A percentile compares a stretch with the other conserved stretches of the same genome.
phyloP scores from a whole-genome alignment of 2,329 filamentous ascomycete genomes.

The Ophiocordyceps robertsii region DNA sequence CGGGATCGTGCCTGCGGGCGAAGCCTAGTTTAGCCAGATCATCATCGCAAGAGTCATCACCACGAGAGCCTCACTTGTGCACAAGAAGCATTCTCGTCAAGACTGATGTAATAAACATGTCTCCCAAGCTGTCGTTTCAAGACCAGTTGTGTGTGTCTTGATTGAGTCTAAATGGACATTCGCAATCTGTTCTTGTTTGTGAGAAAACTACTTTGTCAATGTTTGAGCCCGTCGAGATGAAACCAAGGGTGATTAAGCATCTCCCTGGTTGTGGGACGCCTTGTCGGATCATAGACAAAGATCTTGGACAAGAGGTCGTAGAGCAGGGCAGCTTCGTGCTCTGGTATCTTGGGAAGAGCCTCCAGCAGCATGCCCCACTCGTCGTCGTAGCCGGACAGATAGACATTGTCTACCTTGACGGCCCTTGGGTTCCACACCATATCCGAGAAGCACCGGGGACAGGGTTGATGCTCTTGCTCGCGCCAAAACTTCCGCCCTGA shows the following conservation, averaged over 20 bases:
- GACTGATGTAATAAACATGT: no score
- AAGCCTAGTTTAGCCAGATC: no score
- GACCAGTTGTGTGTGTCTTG: no score
- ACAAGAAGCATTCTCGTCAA: no score
- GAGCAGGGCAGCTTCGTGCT: neutral
- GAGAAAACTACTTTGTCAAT: neutral
- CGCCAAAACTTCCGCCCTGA: neutral
- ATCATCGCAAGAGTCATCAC: no score
- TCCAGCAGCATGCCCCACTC: neutral
- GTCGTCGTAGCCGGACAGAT: neutral
- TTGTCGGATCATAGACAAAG: neutral
- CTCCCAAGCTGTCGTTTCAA: no score
- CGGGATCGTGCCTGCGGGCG: no score
- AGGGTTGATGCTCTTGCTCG: neutral
- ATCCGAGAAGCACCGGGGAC: neutral
- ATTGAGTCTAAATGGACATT: no score
- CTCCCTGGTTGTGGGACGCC: neutral
- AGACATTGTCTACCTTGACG: neutral
- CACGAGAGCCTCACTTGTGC: no score
- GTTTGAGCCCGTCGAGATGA: neutral
- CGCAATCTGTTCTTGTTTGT: no score
- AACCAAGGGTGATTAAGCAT: neutral
- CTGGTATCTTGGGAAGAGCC: neutral
- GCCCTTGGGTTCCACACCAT: neutral
- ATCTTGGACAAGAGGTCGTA: neutral